These are phyloP conservation scores for Tillandsia fasciculata DNA, from an alignment of 176 grass and related monocot genomes.

Conservation along the genomic window DNA sequence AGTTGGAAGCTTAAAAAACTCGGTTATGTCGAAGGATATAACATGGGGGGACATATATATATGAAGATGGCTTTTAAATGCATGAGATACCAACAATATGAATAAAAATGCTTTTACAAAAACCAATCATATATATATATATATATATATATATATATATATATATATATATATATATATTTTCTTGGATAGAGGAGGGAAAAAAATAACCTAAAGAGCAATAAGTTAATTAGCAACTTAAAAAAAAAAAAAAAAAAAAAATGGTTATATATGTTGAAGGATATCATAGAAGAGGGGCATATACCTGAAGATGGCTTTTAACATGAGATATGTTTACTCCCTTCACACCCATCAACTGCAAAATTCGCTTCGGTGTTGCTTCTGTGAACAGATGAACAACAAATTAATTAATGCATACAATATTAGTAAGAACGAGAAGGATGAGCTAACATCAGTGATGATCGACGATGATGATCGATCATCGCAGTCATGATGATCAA, in stretches of 20 bases:
- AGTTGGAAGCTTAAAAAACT: neutral
- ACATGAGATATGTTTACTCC: constrained; percentile 82
- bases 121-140: no score
- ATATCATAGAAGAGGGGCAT: neutral
- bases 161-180: no score
- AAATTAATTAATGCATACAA: neutral
- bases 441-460: neutral
- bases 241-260: neutral
- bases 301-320: constrained; percentile 96
- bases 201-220: neutral
- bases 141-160: no score
- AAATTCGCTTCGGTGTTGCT: constrained; percentile 87
- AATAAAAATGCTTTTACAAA: no score
- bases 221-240: neutral
- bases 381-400: constrained; percentile 35
- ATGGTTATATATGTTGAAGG: neutral
- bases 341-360: constrained; percentile 67
- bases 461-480: no score
- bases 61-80: no score
- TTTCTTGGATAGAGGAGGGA: no score
- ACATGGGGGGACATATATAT: neutral
- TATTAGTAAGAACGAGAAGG: neutral
- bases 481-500: no score
- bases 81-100: no score
- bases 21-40: neutral